Base-by-base conservation (phyloP, 805 yeast species). In the Yarrowia divulgata region DNA sequence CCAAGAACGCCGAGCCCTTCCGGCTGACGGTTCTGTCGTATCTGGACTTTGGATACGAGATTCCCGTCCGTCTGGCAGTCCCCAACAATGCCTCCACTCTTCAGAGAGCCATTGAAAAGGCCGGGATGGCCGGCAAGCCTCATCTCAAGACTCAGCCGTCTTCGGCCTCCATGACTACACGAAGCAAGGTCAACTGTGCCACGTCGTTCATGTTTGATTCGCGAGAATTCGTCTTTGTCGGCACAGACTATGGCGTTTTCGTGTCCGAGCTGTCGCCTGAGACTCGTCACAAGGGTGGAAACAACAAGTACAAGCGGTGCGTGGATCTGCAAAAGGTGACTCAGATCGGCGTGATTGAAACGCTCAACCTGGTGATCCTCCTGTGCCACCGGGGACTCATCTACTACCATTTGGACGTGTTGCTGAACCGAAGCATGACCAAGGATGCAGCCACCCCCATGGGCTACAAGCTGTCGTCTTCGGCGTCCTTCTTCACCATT, bases 31-130 rank as follows among this genome's bases (percentile, higher is more conserved):
- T 85, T 8, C 74, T 91, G 8, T 80, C 89, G 8, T 89, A 87
- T 73, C 81, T 84, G 34, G 81, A 83, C 68, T 91, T 90, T 77
- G 88, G 87, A 1, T 90, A 88, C 76, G 89, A 86, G n/a, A 84
- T 81, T 3, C 79, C 82, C 8, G 84, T 73, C 68, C 70, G 70
- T 35, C 71, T 77, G 23, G 78, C 80, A 0, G 74, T 78, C 10
- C 73, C 75, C 29, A 67, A 77, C 8, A 73, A 74, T 48, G 70
- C 85, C 78, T 43, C 79, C 75, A 74, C 79, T 69, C 66, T 75
- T 54, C 69, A 80, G 72, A 70, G 83, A 72, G 77, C 79, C 3
- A 69, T 80, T n/a, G 67, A 70, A 8, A 71, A 70, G 32, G 72
- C 73, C 8, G 54, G 64, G 29, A 12, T 69, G 55, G 10, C 18